Evolutionary conservation across 2,329 filamentous ascomycete species (phyloP).

Genomic region (Podosphaera leucotricha): DNA sequence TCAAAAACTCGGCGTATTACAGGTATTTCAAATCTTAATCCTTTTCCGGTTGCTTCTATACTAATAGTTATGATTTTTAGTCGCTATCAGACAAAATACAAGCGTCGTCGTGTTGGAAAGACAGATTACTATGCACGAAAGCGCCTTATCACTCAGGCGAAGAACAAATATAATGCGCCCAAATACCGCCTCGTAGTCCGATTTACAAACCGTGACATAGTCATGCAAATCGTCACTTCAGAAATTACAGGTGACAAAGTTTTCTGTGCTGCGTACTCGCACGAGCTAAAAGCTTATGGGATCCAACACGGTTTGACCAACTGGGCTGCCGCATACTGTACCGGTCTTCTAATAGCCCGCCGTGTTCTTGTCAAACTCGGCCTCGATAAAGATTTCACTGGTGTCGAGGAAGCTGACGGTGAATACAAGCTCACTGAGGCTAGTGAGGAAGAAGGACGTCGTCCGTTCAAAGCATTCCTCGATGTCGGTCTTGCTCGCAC

Average conservation of each 20-base stretch:
- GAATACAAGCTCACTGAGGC: conserved; percentile 94
- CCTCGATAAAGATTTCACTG: conserved; percentile 74
- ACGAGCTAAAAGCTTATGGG: conserved; percentile 95
- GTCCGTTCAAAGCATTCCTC: conserved; percentile 97
- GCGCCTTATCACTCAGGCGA: conserved; percentile 98
- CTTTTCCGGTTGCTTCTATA: conserved; percentile 10
- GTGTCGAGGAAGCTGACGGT: conserved; percentile 91
- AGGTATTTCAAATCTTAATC: conserved; percentile 35
- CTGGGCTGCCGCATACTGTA: conserved; percentile 95
- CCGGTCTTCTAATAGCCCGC: conserved; percentile 89
- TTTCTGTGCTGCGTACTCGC: conserved; percentile 73
- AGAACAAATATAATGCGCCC: conserved; percentile 99
- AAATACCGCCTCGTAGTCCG: conserved; percentile 99
- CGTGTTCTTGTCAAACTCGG: conserved; percentile 93
- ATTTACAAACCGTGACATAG: conserved; percentile 99
- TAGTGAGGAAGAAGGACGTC: conserved; percentile 78
- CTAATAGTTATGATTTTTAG: conserved; percentile 23
- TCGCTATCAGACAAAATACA: conserved; percentile 99
- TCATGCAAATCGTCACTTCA: conserved; percentile 88
- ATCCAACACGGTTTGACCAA: conserved; percentile 98
- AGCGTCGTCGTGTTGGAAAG: conserved; percentile 86
- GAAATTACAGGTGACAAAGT: conserved; percentile 98
- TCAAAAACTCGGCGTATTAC: conserved; percentile 98
- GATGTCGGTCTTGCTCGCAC: conserved; percentile 95
- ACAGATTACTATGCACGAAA: conserved; percentile 99